Base-by-base conservation (phyloP, 306 rosid species). In the Hylodesmum podocarpum region DNA sequence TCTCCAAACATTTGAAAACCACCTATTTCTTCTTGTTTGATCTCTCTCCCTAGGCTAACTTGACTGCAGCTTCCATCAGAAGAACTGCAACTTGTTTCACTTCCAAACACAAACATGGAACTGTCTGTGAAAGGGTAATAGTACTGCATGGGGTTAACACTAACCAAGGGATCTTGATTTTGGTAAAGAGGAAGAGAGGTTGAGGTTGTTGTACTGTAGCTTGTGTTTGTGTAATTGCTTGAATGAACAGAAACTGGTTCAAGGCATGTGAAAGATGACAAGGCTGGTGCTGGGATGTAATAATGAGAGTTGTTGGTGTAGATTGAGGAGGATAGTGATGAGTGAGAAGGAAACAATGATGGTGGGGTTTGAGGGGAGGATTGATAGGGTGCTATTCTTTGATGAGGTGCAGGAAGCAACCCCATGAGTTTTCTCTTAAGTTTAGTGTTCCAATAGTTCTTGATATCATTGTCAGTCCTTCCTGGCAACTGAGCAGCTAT, bases 401-500 rank as follows among this genome's bases (percentile, higher is more conserved):
- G 77, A 8, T 71, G 87, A 36, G 86, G 33, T 47, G 73, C 68
- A 21, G 86, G 82, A 51, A 82, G 76, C 76, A 88, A 73, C 19
- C 82, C 88, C 87, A 86, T 77, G 22, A 94, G 90, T 79, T 94
- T 94, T 87, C 92, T 94, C 92, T 91, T 94, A 14, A 94, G 93
- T 84, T 91, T 94, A 28, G 98, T 94, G 91, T 94, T 94, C 98
- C 98, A 94, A 70, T 94, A 91, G 85, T 94, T 94, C 83, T 94
- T 94, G 66, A 94, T 94, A 86, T 94, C 97, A 36, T 94, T 94
- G 78, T 94, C 98, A 12, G 98, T 94, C 82, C 98, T 87, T 0
- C 98, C 98, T 37, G 97, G 92, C 39, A 94, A 81, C 65, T 94
- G 97, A 64, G 96, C 89, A 14, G 98, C 97, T 75, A 94, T 94